Evolutionary conservation across 179 eudicot species (phyloP), one percentile per base, ranked within the genome.

Genomic region (Heliamphora pulchella): DNA sequence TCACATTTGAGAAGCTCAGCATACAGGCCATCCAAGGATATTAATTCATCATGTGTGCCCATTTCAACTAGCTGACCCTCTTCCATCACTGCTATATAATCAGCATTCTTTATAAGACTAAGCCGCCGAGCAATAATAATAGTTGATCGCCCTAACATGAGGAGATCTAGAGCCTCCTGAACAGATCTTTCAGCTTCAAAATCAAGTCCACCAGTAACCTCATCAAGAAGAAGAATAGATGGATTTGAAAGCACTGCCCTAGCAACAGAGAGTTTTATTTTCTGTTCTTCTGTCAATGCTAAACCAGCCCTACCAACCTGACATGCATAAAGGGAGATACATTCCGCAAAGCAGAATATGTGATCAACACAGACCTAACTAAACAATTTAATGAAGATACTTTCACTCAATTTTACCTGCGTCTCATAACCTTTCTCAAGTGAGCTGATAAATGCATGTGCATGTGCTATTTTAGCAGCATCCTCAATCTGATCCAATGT

Each of bases 121-220:
- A 96, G 97, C 59, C 97, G 89, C 70, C 99, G 88, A 81, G 99
- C 98, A 57, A 96, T 96, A 75, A 96, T 96, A 64, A 96, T 91
- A 18, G 99, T 96, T 75, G 99, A 96, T 79, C 99, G 92, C 54
- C 97, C 98, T 82, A 96, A 82, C 99, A 94, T 94, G 79, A 96
- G 91, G 79, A 94, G 91, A 89, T 96, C 99, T 76, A 96, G 84
- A 72, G 96, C 93, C 83, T 88, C 98, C 82, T 94, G 98, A 81
- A 96, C 99, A 79, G 93, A 90, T 86, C 87, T 89, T 88, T 96
- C 99, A 79, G 98, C 98, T 85, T 96, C 99, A 87, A 96, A 96
- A 90, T 96, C 99, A 82, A 96, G 99, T 80, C 97, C 99, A 85
- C 99, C 99, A 58, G 99, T 96, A 76, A 96, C 99, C 81, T 96